Conservation (phyloP, 805 yeast genomes). For the Jamesozyma gamospora region DNA sequence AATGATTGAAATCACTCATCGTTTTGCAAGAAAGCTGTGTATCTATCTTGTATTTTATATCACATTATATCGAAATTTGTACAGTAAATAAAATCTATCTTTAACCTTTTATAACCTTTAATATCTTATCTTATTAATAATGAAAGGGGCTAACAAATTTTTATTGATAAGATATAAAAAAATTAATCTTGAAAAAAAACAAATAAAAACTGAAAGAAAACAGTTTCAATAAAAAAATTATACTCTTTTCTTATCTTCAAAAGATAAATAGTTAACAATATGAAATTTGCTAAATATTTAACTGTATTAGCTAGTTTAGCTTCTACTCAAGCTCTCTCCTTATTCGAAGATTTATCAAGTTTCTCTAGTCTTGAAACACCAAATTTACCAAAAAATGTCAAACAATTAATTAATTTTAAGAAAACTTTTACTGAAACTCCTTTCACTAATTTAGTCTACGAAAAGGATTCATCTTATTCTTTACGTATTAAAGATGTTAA, state of each 20-base stretch:
- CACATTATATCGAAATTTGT: not conserved
- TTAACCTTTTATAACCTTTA: no score
- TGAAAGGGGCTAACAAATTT: no score
- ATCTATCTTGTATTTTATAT: not conserved
- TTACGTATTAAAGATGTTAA: constrained; percentile 20
- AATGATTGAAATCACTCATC: no score
- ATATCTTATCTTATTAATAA: no score
- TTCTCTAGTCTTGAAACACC: constrained; percentile 4
- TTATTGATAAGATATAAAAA: no score
- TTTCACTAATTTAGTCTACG: not conserved
- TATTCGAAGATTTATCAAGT: constrained; percentile 5
- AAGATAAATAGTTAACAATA: not conserved
- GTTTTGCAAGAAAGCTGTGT: not conserved
- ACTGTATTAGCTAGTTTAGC: not conserved
- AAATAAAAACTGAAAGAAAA: no score
- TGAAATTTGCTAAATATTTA: not conserved
- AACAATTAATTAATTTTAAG: constrained; percentile 4
- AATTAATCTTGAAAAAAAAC: no score
- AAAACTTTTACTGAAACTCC: constrained; percentile 1
- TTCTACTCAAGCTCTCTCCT: constrained; percentile 2
- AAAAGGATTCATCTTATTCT: constrained; percentile 14
- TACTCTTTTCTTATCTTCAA: no score
- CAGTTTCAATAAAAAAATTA: no score
- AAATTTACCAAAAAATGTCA: constrained; percentile 6
- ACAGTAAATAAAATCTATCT: constrained; percentile 1